Conservation (phyloP, 2,329 filamentous ascomycete species). For the Cylindrodendrum hubeiense region DNA sequence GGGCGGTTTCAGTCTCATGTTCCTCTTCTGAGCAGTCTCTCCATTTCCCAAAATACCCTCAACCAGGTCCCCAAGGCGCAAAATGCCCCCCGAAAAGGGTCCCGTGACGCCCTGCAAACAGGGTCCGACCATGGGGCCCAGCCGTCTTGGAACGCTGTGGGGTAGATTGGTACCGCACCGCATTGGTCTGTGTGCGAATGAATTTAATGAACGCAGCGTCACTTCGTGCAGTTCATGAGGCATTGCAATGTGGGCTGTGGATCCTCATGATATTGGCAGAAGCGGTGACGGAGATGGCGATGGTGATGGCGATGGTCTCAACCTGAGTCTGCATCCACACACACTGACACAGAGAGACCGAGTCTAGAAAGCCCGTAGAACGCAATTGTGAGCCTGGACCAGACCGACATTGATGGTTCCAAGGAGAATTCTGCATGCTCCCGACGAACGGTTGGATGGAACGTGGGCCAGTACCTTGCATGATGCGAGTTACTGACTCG, state of each 20-base stretch:
- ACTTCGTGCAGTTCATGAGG: constrained; percentile 26
- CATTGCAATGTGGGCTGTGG: constrained; percentile 1
- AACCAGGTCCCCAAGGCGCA: constrained; percentile 3
- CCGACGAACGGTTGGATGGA: neutral
- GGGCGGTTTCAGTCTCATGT: constrained; percentile 3
- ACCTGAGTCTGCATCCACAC: neutral
- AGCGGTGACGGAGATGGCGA: neutral
- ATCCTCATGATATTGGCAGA: neutral
- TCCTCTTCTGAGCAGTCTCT: neutral
- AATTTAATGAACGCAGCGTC: constrained; percentile 13
- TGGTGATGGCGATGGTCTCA: constrained; percentile 9
- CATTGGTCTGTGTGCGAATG: constrained; percentile 29
- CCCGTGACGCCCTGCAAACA: constrained; percentile 33
- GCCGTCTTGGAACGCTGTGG: constrained; percentile 32
- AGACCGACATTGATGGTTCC: neutral
- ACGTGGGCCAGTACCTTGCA: constrained; percentile 34
- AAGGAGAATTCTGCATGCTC: neutral
- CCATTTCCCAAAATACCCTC: constrained; percentile 26
- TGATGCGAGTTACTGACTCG: constrained; percentile 30
- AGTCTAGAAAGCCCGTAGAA: constrained; percentile 20
- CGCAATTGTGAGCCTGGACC: constrained; percentile 2
- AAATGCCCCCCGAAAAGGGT: constrained; percentile 22
- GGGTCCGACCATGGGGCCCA: constrained; percentile 24
- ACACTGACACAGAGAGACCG: neutral
- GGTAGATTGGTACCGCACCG: constrained; percentile 34